Percentiles rank a stretch among this genome's conserved stretches.
These are phyloP conservation scores for Hypoxylon subgilvum DNA, from an alignment of 495 filamentous ascomycete species.

Conservation along the genomic window DNA sequence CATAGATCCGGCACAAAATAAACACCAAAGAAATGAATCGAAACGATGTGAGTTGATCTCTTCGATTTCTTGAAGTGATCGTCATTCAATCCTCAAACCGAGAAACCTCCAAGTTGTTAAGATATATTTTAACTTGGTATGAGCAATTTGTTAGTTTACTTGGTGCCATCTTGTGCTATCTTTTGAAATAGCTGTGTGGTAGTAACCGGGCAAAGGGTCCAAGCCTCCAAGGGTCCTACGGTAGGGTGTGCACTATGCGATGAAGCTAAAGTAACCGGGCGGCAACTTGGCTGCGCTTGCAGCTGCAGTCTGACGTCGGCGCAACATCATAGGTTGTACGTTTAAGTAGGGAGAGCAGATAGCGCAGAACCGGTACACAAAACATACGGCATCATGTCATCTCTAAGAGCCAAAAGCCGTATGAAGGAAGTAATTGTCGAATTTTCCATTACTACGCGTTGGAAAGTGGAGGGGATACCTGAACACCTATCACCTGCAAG, in stretches of 20 bases:
- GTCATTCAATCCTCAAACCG: not conserved
- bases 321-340: slow-evolving; percentile 33
- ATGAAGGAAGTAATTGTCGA: not conserved
- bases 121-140: too few relatives aligned
- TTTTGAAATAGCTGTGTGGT: too few relatives aligned
- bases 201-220: slow-evolving; percentile 3
- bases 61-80: slow-evolving; percentile 1
- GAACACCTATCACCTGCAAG: slow-evolving; percentile 1
- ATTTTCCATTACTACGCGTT: too few relatives aligned
- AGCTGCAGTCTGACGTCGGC: slow-evolving; percentile 39
- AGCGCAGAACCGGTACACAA: too few relatives aligned
- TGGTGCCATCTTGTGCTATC: too few relatives aligned
- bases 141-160: too few relatives aligned
- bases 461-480: too few relatives aligned
- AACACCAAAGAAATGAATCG: slow-evolving; percentile 24
- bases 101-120: too few relatives aligned
- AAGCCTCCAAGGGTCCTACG: slow-evolving; percentile 29
- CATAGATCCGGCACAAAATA: slow-evolving; percentile 27
- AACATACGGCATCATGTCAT: too few relatives aligned
- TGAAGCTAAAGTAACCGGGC: slow-evolving; percentile 22
- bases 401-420: not conserved
- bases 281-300: slow-evolving; percentile 17
- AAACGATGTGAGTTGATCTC: too few relatives aligned
- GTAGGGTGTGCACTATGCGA: slow-evolving; percentile 13
- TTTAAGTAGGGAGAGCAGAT: too few relatives aligned